A percentile compares a stretch with the other conserved stretches of the same genome.
phyloP scores from a whole-genome alignment of 805 yeast genomes.

The Lachancea mirantina region DNA sequence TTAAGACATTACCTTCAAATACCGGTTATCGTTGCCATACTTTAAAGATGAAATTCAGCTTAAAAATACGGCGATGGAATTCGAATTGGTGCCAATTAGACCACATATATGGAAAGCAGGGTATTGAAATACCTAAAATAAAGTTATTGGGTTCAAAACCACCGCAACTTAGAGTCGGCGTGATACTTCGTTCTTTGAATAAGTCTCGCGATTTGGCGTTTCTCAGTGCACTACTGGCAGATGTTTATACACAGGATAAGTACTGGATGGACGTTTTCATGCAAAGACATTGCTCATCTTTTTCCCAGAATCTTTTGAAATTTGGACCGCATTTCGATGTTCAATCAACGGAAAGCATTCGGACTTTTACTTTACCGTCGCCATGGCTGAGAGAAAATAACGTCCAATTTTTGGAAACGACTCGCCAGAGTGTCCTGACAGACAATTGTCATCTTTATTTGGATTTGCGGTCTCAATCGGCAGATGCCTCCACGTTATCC shows the following conservation, averaged over 20 bases:
- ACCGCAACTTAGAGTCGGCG: constrained; percentile 24
- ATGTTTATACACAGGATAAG: constrained; percentile 30
- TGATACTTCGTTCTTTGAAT: constrained; percentile 15
- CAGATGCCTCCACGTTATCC: not conserved
- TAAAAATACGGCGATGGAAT: constrained; percentile 6
- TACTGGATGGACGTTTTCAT: constrained; percentile 23
- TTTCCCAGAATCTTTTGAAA: constrained; percentile 12
- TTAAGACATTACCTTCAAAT: no score
- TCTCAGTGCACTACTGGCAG: constrained; percentile 26
- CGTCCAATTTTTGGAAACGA: constrained; percentile 20
- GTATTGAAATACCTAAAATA: constrained; percentile 12
- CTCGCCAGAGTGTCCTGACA: not conserved
- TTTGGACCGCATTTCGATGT: constrained; percentile 19
- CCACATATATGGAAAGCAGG: constrained; percentile 14
- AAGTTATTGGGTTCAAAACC: no score
- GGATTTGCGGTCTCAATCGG: constrained; percentile 3
- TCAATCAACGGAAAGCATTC: constrained; percentile 6
- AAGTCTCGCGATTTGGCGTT: constrained; percentile 14
- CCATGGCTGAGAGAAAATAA: constrained; percentile 18
- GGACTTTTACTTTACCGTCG: constrained; percentile 24
- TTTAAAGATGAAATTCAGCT: constrained; percentile 3
- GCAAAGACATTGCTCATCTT: constrained; percentile 10
- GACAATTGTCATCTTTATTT: constrained; percentile 31
- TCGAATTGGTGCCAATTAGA: constrained; percentile 15
- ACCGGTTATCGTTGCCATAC: no score